Base-by-base conservation (phyloP, 306 rosid genomes). In the Acacia melanoxylon region DNA sequence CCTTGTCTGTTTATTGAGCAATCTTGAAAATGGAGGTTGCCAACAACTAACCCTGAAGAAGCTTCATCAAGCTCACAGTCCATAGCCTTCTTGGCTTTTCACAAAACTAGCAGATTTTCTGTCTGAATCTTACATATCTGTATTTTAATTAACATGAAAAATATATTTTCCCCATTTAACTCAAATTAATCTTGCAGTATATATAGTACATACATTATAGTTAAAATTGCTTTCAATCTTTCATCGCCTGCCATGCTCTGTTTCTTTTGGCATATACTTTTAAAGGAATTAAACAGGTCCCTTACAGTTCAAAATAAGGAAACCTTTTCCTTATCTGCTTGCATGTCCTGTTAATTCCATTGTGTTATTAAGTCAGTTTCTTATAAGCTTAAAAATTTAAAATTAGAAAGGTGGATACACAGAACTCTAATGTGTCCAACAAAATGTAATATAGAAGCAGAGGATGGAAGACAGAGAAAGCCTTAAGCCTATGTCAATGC, bases 41-140 rank as follows among this genome's bases (percentile, higher is more conserved):
- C n/a, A 22, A 49, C 45, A 45, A 44, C 78, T 51, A 77, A 51
- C 61, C 75, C 31, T 78, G 71, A 83, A 63, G 78, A 83, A 48
- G 78, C 75, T 82, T 74, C 58, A 22, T 40, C 69, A 76, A 24
- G 68, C 35, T 24, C 14, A 72, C 77, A 77, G 35, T 80, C 41
- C 56, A 16, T 3, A 68, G 4, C 19, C 31, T 40, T 42, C 35
- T 78, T 48, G 56, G 29, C 12, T 69, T 58, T 37, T 20, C 31
- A 13, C 45, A 17, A 33, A 51, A 17, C 22, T 14, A 48, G 54
- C 20, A 48, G 19, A 15, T 48, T 48, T 15, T 48, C 54, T 8
- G 19, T 48, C 19, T 3, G 54, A 48, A 48, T 48, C 54, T 48
- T 48, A 4, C 54, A 14, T 46, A 46, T 48, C 54, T 14, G 54